These are phyloP conservation scores for Bryoerythrophyllum caledonicum DNA, from an alignment of 225 moss, liverwort and hornwort species.

Conservation along the genomic window DNA sequence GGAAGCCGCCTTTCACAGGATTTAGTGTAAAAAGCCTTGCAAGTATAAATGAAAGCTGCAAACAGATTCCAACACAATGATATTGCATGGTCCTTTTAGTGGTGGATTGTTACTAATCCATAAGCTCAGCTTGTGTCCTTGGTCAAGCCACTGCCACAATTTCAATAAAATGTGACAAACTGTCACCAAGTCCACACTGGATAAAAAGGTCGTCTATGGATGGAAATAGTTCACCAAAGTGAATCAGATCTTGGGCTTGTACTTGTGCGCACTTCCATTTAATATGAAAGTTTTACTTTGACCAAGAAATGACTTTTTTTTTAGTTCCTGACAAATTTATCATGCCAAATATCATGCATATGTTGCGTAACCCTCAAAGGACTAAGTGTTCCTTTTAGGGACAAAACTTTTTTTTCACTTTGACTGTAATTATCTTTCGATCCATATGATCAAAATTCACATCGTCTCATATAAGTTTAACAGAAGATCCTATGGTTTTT, in stretches of 20 bases:
- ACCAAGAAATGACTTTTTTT: background rate
- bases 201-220: background rate
- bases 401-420: no score
- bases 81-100: background rate
- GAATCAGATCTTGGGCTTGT: background rate
- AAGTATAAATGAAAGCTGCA: background rate
- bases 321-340: background rate
- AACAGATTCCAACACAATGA: background rate
- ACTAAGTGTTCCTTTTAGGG: no score
- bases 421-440: no score
- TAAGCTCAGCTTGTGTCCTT: background rate
- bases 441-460: no score
- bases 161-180: background rate
- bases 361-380: no score
- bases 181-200: no score
- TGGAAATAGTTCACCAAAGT: constrained; percentile 10
- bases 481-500: no score
- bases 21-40: background rate
- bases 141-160: background rate
- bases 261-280: constrained; percentile 10
- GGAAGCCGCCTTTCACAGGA: background rate
- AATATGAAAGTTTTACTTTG: constrained; percentile 5
- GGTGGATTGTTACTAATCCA: background rate
- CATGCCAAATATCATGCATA: background rate
- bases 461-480: no score